phyloP scores from a whole-genome alignment of 805 yeast species.

The Candida alai region DNA sequence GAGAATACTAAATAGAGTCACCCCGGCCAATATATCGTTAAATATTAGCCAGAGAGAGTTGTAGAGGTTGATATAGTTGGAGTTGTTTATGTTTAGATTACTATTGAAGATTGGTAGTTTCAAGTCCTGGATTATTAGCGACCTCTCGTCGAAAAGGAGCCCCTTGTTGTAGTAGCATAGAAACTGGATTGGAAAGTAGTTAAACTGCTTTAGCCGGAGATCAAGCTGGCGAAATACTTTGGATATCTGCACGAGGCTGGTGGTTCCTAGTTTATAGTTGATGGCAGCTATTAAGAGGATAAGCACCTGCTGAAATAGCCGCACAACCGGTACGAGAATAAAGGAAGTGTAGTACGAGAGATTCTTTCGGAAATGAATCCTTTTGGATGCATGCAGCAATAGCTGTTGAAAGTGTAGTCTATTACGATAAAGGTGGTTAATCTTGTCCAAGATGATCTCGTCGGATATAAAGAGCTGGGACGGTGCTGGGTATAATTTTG shows the following conservation, averaged over 20 bases:
- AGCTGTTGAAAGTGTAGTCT: constrained; percentile 1
- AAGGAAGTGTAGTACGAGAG: background rate
- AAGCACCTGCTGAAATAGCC: constrained; percentile 4
- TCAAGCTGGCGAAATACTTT: constrained; percentile 78
- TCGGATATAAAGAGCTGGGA: constrained; percentile 22
- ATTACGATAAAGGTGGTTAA: constrained; percentile 24
- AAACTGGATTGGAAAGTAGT: constrained; percentile 78
- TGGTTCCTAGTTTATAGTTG: constrained; percentile 8
- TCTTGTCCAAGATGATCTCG: constrained; percentile 27
- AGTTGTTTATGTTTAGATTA: constrained; percentile 36
- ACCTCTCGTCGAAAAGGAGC: constrained; percentile 32
- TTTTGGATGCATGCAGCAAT: background rate
- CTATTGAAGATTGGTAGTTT: constrained; percentile 34
- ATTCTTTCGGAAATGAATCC: background rate
- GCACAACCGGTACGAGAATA: constrained; percentile 5
- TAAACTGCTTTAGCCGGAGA: constrained; percentile 67
- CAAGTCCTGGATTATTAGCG: constrained; percentile 42
- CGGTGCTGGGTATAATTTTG: constrained; percentile 4
- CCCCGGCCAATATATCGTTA: constrained; percentile 79
- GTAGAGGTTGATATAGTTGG: constrained; percentile 70
- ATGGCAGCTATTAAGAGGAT: constrained; percentile 3
- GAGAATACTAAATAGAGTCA: constrained; percentile 46
- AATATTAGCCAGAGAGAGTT: constrained; percentile 84
- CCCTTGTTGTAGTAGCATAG: constrained; percentile 47
- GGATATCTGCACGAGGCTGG: constrained; percentile 42